Evolutionary conservation across 345 rosid species (phyloP).

Genomic region (Xanthoceras sorbifolium): DNA sequence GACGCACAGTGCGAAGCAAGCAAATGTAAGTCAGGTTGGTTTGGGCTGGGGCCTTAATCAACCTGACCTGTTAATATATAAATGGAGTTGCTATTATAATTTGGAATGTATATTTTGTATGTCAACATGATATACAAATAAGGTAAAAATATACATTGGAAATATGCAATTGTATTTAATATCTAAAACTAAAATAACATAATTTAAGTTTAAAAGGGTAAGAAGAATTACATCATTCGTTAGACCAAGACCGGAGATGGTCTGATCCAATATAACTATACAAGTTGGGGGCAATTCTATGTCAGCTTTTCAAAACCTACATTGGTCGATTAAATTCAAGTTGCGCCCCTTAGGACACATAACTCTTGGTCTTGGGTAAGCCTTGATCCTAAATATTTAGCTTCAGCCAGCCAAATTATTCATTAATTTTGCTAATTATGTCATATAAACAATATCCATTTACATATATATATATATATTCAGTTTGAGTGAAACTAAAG

Average conservation of each 20-base stretch:
- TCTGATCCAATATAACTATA: not conserved
- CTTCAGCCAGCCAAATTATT: not conserved
- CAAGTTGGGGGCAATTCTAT: not conserved
- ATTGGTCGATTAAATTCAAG: not conserved
- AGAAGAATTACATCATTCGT: not conserved
- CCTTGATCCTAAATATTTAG: not conserved
- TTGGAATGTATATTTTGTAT: not conserved
- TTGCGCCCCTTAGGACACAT: not conserved
- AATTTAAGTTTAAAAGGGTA: not conserved
- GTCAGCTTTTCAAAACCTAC: not conserved
- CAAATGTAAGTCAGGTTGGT: not conserved
- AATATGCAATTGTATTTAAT: not conserved
- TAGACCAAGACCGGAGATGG: not conserved
- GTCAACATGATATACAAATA: not conserved
- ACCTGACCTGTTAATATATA: not conserved
- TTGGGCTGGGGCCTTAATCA: not conserved
- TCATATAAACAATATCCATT: not conserved
- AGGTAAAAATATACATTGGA: not conserved
- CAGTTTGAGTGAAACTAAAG: not conserved
- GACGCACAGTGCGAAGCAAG: not conserved
- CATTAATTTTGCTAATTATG: not conserved
- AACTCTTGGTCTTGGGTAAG: not conserved
- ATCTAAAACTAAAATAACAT: not conserved
- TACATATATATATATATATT: not conserved
- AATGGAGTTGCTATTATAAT: not conserved